A percentile compares a stretch with the other conserved stretches of the same genome.
These are phyloP conservation scores for Lactarius akahatsu DNA, from an alignment of 768 basidiomycete genomes.

Conservation along the genomic window DNA sequence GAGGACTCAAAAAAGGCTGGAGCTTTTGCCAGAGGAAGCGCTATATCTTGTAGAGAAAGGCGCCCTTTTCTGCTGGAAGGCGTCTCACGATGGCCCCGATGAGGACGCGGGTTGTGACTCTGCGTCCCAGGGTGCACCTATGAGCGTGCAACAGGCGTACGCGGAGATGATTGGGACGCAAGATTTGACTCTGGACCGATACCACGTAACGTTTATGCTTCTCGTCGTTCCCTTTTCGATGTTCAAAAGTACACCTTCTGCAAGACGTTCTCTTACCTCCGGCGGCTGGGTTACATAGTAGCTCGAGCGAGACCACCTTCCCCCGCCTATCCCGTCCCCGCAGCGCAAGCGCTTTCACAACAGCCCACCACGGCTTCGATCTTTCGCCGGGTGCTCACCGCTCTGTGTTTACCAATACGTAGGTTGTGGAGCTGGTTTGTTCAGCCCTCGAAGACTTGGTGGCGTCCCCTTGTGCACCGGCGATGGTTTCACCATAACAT, in stretches of 20 bases:
- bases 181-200: slow-evolving; percentile 77
- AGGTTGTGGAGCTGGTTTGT: slow-evolving; percentile 35
- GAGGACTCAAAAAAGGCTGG: slow-evolving; percentile 63
- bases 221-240: background rate
- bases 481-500: slow-evolving; percentile 50
- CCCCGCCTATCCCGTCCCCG: slow-evolving; percentile 50
- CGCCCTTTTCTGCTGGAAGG: slow-evolving; percentile 79
- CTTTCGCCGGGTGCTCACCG: slow-evolving; percentile 37
- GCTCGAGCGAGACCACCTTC: slow-evolving; percentile 69
- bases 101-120: slow-evolving; percentile 41
- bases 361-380: slow-evolving; percentile 33
- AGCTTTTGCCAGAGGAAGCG: slow-evolving; percentile 92
- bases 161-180: slow-evolving; percentile 80
- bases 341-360: slow-evolving; percentile 35
- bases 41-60: slow-evolving; percentile 93
- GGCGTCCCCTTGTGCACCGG: slow-evolving; percentile 56
- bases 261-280: slow-evolving; percentile 91
- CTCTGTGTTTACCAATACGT: slow-evolving; percentile 37
- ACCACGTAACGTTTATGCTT: slow-evolving; percentile 60
- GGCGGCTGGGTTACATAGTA: slow-evolving; percentile 86
- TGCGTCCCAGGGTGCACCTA: slow-evolving; percentile 58
- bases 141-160: slow-evolving; percentile 91
- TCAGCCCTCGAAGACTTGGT: slow-evolving; percentile 53
- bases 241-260: slow-evolving; percentile 8
- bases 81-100: slow-evolving; percentile 33